Conservation (phyloP, 306 rosid genomes). For the Glycine tomentella region DNA sequence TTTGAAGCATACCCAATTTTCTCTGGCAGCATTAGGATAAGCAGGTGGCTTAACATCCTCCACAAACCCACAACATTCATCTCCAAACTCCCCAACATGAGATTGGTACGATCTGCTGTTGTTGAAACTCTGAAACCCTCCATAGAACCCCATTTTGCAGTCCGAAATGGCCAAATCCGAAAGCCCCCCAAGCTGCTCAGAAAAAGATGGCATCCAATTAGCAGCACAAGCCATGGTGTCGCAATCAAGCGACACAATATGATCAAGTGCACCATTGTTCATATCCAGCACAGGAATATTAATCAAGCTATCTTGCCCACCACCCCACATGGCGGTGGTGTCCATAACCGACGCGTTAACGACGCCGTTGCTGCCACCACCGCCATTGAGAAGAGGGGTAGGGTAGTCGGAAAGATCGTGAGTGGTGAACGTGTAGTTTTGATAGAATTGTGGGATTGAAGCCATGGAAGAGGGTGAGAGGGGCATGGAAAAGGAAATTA, state of each 20-base stretch:
- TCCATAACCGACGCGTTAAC: conserved; percentile 47
- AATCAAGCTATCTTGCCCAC: conserved; percentile 41
- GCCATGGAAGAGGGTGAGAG: conserved; percentile 58
- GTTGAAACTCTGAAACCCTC: conserved; percentile 40
- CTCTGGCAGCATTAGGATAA: conserved; percentile 43
- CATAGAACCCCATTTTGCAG: conserved; percentile 50
- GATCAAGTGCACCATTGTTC: conserved; percentile 52
- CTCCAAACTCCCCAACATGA: conserved; percentile 50
- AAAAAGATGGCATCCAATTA: conserved; percentile 46
- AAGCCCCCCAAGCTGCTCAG: conserved; percentile 48
- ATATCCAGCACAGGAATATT: conserved; percentile 50
- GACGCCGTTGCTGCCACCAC: no score
- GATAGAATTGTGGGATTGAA: conserved; percentile 60
- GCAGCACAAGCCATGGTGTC: conserved; percentile 43
- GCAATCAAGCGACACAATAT: conserved; percentile 45
- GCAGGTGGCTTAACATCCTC: conserved; percentile 62
- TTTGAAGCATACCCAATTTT: conserved; percentile 57
- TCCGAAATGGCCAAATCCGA: conserved; percentile 52
- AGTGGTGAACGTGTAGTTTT: conserved; percentile 56
- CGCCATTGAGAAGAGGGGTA: no score
- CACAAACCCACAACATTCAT: conserved; percentile 60
- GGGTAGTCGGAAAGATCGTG: not conserved
- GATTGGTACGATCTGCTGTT: conserved; percentile 29
- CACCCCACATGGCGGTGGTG: conserved; percentile 52
- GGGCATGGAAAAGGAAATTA: conserved; percentile 24